Evolutionary conservation across 148 eudicot species (phyloP), one percentile per base, ranked within the genome.

Genomic region (Amaranthus cruentus): DNA sequence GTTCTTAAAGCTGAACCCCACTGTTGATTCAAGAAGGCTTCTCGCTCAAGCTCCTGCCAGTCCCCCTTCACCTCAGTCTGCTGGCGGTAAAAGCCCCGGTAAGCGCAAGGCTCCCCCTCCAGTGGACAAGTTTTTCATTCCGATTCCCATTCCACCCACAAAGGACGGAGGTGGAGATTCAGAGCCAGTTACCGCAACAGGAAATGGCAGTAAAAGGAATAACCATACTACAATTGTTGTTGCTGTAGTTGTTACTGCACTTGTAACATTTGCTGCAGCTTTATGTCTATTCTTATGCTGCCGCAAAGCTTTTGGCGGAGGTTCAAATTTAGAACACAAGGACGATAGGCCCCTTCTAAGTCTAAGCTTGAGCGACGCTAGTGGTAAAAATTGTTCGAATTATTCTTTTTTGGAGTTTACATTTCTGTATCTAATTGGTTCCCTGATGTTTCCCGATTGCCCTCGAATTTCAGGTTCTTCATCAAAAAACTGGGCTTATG

Each of bases 301-400:
- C 53, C 66, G 70, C 13, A 83, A 73, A 80, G 67, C 72, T 75
- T 90, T 84, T 51, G 70, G 83, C 52, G 71, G 44, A 73, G 62
- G 79, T 56, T 57, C 78, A 51, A 87, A 84, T 48, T 58, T n/a
- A 73, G 77, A 87, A 66, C 81, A 60, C 73, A 96, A 85, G 69
- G 96, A 96, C 67, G 91, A 89, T 76, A 83, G 87, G 53, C 97
- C 96, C 75, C 94, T 92, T 82, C 91, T 96, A 73, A 86, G 96
- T 80, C 56, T 90, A 81, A 92, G 96, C 86, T 70, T 84, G 77
- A 87, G 90, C 71, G 93, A 92, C 2, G 58, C 67, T 55, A 85
- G 83, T 86, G 81, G 81, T 73, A 73, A 7, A 9, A 9, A 52
- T 62, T 18, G 3, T 18, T 28, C 55, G 63, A 2, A 49, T 79